Percentiles rank a stretch among this genome's conserved stretches.
phyloP scores from a whole-genome alignment of 2,329 filamentous ascomycete genomes.

The Beauveria medogensis region DNA sequence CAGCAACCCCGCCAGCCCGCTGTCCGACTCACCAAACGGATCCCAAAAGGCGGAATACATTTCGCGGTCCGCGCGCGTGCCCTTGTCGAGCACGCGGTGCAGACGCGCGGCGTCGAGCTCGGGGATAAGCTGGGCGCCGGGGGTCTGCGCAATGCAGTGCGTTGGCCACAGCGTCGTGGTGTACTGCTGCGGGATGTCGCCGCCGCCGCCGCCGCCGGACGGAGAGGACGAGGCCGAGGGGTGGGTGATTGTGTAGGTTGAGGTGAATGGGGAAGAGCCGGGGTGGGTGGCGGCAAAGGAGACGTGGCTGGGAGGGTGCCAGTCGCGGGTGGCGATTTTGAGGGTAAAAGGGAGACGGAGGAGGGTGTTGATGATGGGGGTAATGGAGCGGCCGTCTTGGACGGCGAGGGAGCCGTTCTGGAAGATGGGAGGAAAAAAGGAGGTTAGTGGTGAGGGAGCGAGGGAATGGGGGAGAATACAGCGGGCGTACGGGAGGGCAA shows the following conservation, averaged over 20 bases:
- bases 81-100: slow-evolving; percentile 70
- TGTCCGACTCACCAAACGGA: slow-evolving; percentile 60
- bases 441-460: background rate
- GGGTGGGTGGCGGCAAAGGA: slow-evolving; percentile 81
- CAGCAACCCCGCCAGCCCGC: slow-evolving; percentile 54
- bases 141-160: slow-evolving; percentile 73
- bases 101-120: slow-evolving; percentile 56
- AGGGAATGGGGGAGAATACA: background rate
- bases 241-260: slow-evolving; percentile 56
- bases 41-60: slow-evolving; percentile 93
- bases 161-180: slow-evolving; percentile 73
- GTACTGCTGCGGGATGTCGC: slow-evolving; percentile 30
- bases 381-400: slow-evolving; percentile 60
- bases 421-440: slow-evolving; percentile 10
- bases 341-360: slow-evolving; percentile 62
- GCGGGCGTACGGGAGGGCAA: slow-evolving; percentile 66
- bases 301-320: slow-evolving; percentile 73
- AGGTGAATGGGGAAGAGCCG: slow-evolving; percentile 59
- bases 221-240: slow-evolving; percentile 28
- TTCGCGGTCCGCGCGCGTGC: slow-evolving; percentile 64
- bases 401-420: slow-evolving; percentile 83
- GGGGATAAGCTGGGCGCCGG: slow-evolving; percentile 64
- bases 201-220: too few relatives aligned
- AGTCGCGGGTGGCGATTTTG: slow-evolving; percentile 86
- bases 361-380: slow-evolving; percentile 64